Percentiles rank a stretch among this genome's conserved stretches.
Evolutionary conservation across 2,329 filamentous ascomycete species (phyloP).

Genomic region (Verticillium albo-atrum): DNA sequence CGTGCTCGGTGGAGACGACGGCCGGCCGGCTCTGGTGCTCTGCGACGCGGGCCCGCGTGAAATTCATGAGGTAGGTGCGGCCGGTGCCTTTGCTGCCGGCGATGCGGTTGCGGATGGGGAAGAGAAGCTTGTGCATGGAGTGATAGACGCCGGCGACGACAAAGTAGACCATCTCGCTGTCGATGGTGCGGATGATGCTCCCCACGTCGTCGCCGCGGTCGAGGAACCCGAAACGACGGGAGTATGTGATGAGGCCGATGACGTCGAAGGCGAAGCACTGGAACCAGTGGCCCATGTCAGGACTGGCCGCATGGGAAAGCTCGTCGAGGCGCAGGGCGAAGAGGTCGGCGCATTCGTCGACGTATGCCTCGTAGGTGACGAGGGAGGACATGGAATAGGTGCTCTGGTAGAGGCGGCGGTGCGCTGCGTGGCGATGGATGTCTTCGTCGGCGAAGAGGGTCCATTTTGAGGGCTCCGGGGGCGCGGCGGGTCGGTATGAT

Average conservation of each 20-base stretch:
- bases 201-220: conserved; percentile 39
- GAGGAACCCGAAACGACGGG: conserved; percentile 35
- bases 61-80: conserved; percentile 19
- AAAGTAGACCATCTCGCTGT: conserved; percentile 7
- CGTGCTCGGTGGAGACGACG: neutral
- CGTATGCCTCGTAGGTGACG: conserved; percentile 42
- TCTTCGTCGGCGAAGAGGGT: conserved; percentile 24
- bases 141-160: conserved; percentile 15
- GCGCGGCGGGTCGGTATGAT: conserved; percentile 24
- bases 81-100: conserved; percentile 17
- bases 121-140: conserved; percentile 10
- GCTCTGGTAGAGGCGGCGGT: conserved; percentile 34
- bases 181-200: conserved; percentile 28
- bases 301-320: conserved; percentile 18
- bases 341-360: conserved; percentile 39
- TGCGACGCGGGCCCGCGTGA: conserved; percentile 13
- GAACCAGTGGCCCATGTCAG: conserved; percentile 35
- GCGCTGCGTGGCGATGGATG: conserved; percentile 27
- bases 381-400: conserved; percentile 44
- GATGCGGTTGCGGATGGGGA: conserved; percentile 14
- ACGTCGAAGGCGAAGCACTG: conserved; percentile 47
- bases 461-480: conserved; percentile 11
- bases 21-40: conserved; percentile 5
- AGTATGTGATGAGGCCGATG: conserved; percentile 44
- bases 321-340: conserved; percentile 31